A percentile compares a stretch with the other conserved stretches of the same genome.
Evolutionary conservation across 1,284 basidiomycete species (phyloP).

Genomic region (Malassezia japonica): DNA sequence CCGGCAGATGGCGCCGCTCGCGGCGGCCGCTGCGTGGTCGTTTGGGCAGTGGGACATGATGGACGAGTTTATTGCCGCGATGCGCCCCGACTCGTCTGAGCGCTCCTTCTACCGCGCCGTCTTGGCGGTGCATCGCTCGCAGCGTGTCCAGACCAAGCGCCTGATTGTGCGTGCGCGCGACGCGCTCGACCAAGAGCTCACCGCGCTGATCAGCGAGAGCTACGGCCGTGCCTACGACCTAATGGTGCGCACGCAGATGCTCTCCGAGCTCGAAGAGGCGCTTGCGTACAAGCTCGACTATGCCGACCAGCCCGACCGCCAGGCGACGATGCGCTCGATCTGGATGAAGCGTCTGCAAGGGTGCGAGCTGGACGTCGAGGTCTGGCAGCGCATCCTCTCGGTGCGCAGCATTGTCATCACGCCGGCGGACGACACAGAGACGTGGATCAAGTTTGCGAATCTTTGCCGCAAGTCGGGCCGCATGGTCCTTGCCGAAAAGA

Average conservation of each 20-base stretch:
- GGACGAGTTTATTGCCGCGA: slow-evolving; percentile 91
- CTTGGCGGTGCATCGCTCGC: slow-evolving; percentile 87
- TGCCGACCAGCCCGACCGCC: slow-evolving; percentile 70
- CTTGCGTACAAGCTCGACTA: slow-evolving; percentile 70
- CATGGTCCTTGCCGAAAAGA: slow-evolving; percentile 87
- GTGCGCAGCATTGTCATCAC: slow-evolving; percentile 86
- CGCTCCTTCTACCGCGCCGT: slow-evolving; percentile 94
- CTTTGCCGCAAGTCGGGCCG: slow-evolving; percentile 74
- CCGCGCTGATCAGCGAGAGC: slow-evolving; percentile 84
- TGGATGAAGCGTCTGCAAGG: slow-evolving; percentile 64
- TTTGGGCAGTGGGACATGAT: slow-evolving; percentile 94
- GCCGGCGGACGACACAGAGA: slow-evolving; percentile 86
- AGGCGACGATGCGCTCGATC: slow-evolving; percentile 43
- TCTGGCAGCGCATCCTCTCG: slow-evolving; percentile 96
- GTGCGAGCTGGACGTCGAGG: slow-evolving; percentile 95
- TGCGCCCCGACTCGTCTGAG: slow-evolving; percentile 88
- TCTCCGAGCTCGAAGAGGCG: slow-evolving; percentile 96
- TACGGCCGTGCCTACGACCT: slow-evolving; percentile 90
- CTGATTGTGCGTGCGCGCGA: slow-evolving; percentile 95
- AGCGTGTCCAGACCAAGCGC: slow-evolving; percentile 77
- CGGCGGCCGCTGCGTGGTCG: slow-evolving; percentile 94
- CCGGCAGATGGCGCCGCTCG: slow-evolving; percentile 86
- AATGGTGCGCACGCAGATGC: slow-evolving; percentile 95
- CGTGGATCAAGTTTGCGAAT: slow-evolving; percentile 93
- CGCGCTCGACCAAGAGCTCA: slow-evolving; percentile 80